Evolutionary conservation across 441 rosid genomes (phyloP), one percentile per base, ranked within the genome.

Genomic region (Raphanus hybrid): DNA sequence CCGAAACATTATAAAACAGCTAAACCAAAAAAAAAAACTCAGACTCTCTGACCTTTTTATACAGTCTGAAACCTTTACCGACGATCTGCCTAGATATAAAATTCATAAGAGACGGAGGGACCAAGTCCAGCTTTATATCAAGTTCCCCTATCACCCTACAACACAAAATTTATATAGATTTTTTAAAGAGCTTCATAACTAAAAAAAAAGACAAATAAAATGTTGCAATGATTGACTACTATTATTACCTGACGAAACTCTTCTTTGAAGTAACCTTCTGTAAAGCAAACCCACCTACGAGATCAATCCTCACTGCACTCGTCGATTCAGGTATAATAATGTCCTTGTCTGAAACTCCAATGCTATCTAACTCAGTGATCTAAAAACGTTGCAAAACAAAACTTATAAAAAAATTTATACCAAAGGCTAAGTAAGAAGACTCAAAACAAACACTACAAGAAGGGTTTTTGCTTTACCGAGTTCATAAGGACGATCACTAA

Each of bases 51-150:
- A 93, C 99, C 99, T 96, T 96, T 83, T 92, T 89, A 79, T 89
- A 96, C 32, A 93, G 93, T 80, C 81, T 84, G 86, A 96, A 96
- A 77, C 99, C 98, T 39, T 83, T 89, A 37, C 98, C 98, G 3
- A 93, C 23, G 75, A 96, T 91, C 87, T 96, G 98, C 82, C 99
- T 91, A 27, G 98, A 78, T 39, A 96, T 81, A 61, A 96, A 96
- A 82, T 96, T 96, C 39, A 96, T 86, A 61, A 96, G 93, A 66
- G 91, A 84, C 15, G 98, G 95, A 76, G 99, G 99, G 41, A 94
- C 87, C 12, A 96, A 89, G 74, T 92, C 98, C 82, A 96, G 69
- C 92, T 96, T 96, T 79, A 94, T 54, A 87, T 96, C 99, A 85
- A 92, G 8, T 74, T 80, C 92, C 37, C 75, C 92, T 54, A 96